Evolutionary conservation across 73 alveolate species (phyloP).

Genomic region (Stentor roeselii): DNA sequence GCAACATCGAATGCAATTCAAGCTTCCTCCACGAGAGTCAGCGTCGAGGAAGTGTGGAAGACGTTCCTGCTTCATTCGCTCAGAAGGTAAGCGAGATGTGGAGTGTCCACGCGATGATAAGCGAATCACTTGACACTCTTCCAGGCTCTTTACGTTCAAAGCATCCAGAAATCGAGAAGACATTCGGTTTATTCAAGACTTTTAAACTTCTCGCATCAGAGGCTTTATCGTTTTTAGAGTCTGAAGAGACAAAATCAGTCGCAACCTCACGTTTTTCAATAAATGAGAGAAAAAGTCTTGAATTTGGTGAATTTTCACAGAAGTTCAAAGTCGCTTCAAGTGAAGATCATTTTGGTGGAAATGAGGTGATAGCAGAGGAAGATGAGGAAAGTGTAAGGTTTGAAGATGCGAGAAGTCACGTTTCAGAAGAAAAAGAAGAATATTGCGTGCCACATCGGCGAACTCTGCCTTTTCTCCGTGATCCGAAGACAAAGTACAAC

Average conservation of each 20-base stretch:
- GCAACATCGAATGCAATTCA: neutral
- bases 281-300: neutral
- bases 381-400: neutral
- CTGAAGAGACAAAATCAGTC: neutral
- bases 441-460: neutral
- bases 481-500: neutral
- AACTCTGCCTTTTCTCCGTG: neutral
- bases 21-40: neutral
- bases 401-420: constrained; percentile 23
- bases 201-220: constrained; percentile 20
- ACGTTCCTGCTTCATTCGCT: constrained; percentile 3
- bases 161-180: neutral
- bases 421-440: constrained; percentile 9
- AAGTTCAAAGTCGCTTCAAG: too few relatives aligned
- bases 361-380: neutral
- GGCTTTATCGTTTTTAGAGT: neutral
- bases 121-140: neutral
- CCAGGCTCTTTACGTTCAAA: constrained; percentile 1
- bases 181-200: neutral
- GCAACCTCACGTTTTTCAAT: neutral
- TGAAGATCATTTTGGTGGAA: too few relatives aligned
- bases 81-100: neutral
- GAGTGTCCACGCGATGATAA: constrained; percentile 1
- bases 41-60: constrained; percentile 21
- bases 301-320: too few relatives aligned